Base-by-base conservation (phyloP, 1,284 basidiomycete species). In the Sanghuangporus sanghuang region DNA sequence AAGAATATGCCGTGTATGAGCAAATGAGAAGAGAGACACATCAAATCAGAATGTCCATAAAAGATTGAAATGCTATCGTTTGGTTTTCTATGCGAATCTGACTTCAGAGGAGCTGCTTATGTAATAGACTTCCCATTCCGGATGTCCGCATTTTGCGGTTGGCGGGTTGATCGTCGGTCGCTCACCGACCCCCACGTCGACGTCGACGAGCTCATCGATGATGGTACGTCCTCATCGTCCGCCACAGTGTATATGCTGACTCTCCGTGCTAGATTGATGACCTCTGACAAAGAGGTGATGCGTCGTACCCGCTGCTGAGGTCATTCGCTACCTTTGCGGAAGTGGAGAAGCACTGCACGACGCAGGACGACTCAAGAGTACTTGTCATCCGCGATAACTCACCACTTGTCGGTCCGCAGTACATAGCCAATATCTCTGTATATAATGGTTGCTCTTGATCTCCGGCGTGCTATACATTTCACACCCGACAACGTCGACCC, bases 301-400 rank as follows among this genome's bases (percentile, higher is more conserved):
- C 32, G 16, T 54, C 16, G 11, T 14, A 6, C 35, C 18, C 32
- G 32, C 53, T 36, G 53, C 53, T 54, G 53, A 54, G 53, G 53
- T 54, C 53, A 54, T 54, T 27, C 32, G 53, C 53, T 36, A 18
- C 53, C 53, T 54, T 54, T 54, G 27, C 52, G 52, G 32, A 54
- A 54, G 53, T 54, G 53, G 53, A 54, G 53, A 54, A 35, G 53
- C 53, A 36, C 53, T 11, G 27, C 27, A 38, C 32, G 53, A 52
- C 35, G 9, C 8, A 32, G 49, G 21, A 12, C 49, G 18, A 11
- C 48, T 49, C 48, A 49, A 21, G 9, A 35, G 35, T 35, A 54
- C 52, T 52, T 11, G 23, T 52, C 44, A 46, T 46, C 44, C 44
- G 44, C 23, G 48, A 50, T 27, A 50, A 27, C 48, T 50, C 48